Conservation (phyloP, 768 basidiomycete genomes). For the Auriscalpium orientale region DNA sequence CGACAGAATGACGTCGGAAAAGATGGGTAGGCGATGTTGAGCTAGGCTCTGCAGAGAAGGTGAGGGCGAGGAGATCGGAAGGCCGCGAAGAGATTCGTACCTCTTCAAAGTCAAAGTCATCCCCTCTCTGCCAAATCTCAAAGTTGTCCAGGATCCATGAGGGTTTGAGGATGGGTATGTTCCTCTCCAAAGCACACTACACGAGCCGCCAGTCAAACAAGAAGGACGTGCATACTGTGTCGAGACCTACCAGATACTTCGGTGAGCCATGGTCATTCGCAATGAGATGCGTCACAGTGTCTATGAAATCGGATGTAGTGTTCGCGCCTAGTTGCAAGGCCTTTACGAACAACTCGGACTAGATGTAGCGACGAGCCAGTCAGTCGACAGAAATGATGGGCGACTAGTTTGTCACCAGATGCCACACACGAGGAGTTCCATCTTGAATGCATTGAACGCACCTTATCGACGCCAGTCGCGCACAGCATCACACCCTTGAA, state of each 20-base stretch:
- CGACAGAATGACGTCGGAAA: conserved; percentile 62
- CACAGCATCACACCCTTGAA: conserved; percentile 60
- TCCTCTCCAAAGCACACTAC: conserved; percentile 76
- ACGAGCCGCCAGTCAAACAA: neutral
- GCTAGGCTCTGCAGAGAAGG: conserved; percentile 41
- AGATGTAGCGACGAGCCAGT: neutral
- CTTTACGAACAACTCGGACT: conserved; percentile 69
- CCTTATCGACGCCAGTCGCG: conserved; percentile 81
- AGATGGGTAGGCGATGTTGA: conserved; percentile 61
- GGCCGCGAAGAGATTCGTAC: conserved; percentile 30
- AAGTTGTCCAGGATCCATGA: conserved; percentile 74
- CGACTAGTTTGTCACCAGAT: neutral
- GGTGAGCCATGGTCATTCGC: conserved; percentile 74
- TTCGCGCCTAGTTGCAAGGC: conserved; percentile 77
- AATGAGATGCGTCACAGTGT: conserved; percentile 82
- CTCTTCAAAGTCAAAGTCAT: conserved; percentile 62
- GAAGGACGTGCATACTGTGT: neutral
- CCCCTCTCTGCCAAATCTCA: conserved; percentile 69
- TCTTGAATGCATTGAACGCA: conserved; percentile 22
- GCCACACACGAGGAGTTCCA: neutral
- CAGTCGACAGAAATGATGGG: neutral
- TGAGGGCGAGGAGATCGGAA: neutral
- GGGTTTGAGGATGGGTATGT: conserved; percentile 71
- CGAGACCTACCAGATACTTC: conserved; percentile 63
- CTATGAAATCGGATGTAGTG: conserved; percentile 66